Base-by-base conservation (phyloP, 345 rosid genomes). In the Punica granatum region DNA sequence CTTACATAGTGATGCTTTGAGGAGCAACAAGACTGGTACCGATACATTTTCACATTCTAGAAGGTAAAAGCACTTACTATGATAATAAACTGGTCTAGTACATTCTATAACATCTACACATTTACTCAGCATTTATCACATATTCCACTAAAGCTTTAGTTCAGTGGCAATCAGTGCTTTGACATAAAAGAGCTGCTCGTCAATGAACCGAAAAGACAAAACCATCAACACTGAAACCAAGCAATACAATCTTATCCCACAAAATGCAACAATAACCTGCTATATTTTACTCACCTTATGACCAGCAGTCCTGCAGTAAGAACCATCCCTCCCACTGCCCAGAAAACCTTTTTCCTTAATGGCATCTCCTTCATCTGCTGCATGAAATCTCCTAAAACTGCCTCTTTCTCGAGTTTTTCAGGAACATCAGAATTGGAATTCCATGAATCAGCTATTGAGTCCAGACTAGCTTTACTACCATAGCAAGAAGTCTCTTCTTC, bases 261-360 rank as follows among this genome's bases (percentile, higher is more conserved):
- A 28, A 51, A 51, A 12, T 51, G 15, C 39, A 31, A 59, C 28
- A 34, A 58, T 12, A 54, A 63, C 59, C 37, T 62, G 58, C 53
- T 75, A 37, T 31, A 70, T 68, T 51, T 13, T 16, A 70, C 74
- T 70, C 42, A 89, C 96, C 87, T 92, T 65, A 83, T 69, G 74
- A 90, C 81, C 68, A 88, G 44, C 35, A 88, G 74, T 30, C 94
- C 93, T 42, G 86, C 85, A 25, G 90, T 82, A 34, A 84, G 87
- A 74, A 86, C 94, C 85, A 90, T 74, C 67, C 90, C 94, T 69
- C 97, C 96, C 36, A 92, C 80, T 15, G 92, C 98, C 84, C 97
- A 80, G 35, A 84, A 86, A 69, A 90, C 81, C 51, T 76, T 87
- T 69, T 83, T 88, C 41, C 51, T 76, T 48, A 73, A 74, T 16